Evolutionary conservation across 352 stramenopile genomes (phyloP).

Genomic region (Pythium oligandrum): DNA sequence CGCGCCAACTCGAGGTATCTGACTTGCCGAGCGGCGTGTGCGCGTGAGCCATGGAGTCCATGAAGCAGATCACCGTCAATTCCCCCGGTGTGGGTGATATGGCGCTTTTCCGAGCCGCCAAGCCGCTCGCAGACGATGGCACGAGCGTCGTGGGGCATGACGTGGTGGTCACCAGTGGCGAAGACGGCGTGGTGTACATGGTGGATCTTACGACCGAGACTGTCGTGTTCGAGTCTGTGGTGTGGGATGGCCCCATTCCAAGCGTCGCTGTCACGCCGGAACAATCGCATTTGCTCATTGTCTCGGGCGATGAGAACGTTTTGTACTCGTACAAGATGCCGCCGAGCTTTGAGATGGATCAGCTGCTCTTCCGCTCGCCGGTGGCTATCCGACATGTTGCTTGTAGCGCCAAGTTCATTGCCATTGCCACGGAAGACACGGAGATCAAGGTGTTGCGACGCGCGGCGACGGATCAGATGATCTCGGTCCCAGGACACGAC

Average conservation of each 20-base stretch:
- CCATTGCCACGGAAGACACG: slow-evolving; percentile 66
- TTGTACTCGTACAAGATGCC: slow-evolving; percentile 70
- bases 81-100: slow-evolving; percentile 64
- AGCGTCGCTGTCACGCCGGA: slow-evolving; percentile 66
- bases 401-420: slow-evolving; percentile 58
- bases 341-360: slow-evolving; percentile 36
- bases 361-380: slow-evolving; percentile 66
- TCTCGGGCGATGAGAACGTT: slow-evolving; percentile 65
- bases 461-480: slow-evolving; percentile 48
- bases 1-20: too few species aligned
- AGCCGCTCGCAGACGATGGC: slow-evolving; percentile 26
- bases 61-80: slow-evolving; percentile 78
- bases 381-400: slow-evolving; percentile 67
- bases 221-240: slow-evolving; percentile 35
- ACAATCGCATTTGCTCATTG: slow-evolving; percentile 59
- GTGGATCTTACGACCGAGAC: slow-evolving; percentile 55
- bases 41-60: slow-evolving; percentile 44
- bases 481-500: slow-evolving; percentile 54
- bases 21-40: neutral
- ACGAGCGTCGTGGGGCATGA: slow-evolving; percentile 32
- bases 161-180: slow-evolving; percentile 66
- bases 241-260: slow-evolving; percentile 61
- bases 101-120: slow-evolving; percentile 34
- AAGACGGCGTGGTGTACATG: slow-evolving; percentile 78
- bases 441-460: slow-evolving; percentile 67